Evolutionary conservation across 192 early-diverging fungal species (phyloP).

Genomic region (Thamnidium elegans): DNA sequence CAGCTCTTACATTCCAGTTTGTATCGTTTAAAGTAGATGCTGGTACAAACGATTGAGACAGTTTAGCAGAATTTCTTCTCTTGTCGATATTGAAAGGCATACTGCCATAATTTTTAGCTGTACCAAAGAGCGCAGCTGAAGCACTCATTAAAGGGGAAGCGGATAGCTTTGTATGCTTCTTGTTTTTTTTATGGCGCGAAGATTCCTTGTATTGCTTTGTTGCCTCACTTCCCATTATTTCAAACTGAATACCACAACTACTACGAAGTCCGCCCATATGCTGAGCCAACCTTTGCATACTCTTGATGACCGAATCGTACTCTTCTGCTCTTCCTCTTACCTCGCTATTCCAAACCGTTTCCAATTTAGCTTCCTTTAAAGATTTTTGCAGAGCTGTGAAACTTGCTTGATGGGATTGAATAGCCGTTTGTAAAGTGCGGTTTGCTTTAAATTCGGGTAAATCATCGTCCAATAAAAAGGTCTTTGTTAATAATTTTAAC

Average conservation of each 20-base stretch:
- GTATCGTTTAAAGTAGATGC: not conserved
- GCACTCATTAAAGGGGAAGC: no score
- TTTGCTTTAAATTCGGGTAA: slow-evolving; percentile 50
- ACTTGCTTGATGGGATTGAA: slow-evolving; percentile 58
- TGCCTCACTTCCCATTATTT: slow-evolving; percentile 43
- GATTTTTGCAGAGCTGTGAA: slow-evolving; percentile 57
- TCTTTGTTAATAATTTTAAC: slow-evolving; percentile 62
- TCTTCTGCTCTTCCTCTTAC: slow-evolving; percentile 44
- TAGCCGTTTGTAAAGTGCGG: slow-evolving; percentile 55
- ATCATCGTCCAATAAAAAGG: slow-evolving; percentile 59
- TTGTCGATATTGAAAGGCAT: not conserved
- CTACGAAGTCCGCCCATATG: slow-evolving; percentile 68
- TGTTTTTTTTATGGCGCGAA: slow-evolving; percentile 1
- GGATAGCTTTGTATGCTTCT: not conserved
- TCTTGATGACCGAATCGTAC: slow-evolving; percentile 52
- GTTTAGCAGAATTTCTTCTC: not conserved
- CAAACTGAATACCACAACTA: slow-evolving; percentile 66
- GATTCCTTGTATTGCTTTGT: slow-evolving; percentile 3
- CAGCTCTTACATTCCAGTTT: slow-evolving; percentile 29
- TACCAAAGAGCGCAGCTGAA: no score
- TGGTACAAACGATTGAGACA: not conserved
- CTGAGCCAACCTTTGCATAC: slow-evolving; percentile 66
- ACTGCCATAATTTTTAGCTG: no score
- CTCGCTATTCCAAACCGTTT: slow-evolving; percentile 45
- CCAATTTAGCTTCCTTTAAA: slow-evolving; percentile 56